Conservation (phyloP, 73 alveolate species). For the Stentor coeruleus region DNA sequence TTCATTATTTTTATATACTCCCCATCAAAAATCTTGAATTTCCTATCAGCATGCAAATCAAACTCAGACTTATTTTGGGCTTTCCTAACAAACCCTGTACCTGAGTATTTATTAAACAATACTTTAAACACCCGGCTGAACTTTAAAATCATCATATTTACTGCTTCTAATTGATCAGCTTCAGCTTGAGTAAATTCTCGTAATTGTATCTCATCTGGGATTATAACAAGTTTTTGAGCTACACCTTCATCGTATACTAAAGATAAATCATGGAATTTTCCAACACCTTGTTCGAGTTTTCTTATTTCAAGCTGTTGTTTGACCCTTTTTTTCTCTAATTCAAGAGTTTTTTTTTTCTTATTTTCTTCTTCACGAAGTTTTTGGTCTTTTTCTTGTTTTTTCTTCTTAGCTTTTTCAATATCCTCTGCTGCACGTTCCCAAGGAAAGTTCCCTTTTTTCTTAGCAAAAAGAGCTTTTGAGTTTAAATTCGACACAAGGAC, state of each 20-base stretch:
- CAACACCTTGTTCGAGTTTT: slow-evolving; percentile 30
- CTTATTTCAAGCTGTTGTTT: slow-evolving; percentile 30
- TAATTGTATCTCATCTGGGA: slow-evolving; percentile 28
- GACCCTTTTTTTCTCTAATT: not conserved
- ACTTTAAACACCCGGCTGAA: slow-evolving; percentile 38
- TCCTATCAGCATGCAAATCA: slow-evolving; percentile 38
- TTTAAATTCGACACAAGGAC: not conserved
- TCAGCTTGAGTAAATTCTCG: slow-evolving; percentile 50
- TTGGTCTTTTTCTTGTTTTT: slow-evolving; percentile 33
- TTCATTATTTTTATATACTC: slow-evolving; percentile 57
- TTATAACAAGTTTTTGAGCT: not conserved
- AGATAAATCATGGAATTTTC: not conserved
- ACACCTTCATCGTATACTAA: slow-evolving; percentile 35
- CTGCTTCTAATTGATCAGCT: slow-evolving; percentile 46
- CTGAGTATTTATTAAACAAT: slow-evolving; percentile 49
- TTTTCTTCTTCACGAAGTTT: slow-evolving; percentile 19
- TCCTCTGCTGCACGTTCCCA: slow-evolving; percentile 27
- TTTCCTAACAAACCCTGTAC: slow-evolving; percentile 47
- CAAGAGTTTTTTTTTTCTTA: not conserved
- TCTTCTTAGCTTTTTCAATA: slow-evolving; percentile 36
- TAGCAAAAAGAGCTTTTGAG: not conserved
- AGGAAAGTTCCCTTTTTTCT: not conserved
- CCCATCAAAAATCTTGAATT: slow-evolving; percentile 40
- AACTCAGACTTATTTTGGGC: slow-evolving; percentile 30
- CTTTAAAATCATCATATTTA: slow-evolving; percentile 43